Base-by-base conservation (phyloP, 78 protist genomes). In the Dictyostelium capitatum region DNA sequence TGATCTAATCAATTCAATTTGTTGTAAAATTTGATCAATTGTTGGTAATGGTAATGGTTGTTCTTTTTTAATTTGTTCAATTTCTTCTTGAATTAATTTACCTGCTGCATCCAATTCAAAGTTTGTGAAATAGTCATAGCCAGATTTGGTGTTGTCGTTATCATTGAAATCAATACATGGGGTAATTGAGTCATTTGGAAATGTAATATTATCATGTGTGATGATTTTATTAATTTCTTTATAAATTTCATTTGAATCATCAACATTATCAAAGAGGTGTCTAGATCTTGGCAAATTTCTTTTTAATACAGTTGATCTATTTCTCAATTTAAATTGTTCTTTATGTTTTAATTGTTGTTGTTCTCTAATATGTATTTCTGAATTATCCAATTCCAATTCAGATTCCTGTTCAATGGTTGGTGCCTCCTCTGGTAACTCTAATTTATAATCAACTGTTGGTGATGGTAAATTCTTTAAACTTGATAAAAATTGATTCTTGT, bases 331-430 rank as follows among this genome's bases (percentile, higher is more conserved):
- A n/a, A 70, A 67, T 47, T 93, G 96, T 53, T 83, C 83, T 64
- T 93, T 83, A 43, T 83, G 94, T 84, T 79, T 83, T 0, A 83
- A 37, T 53, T 82, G 89, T 57, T 75, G 82, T 17, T 84, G 74
- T 41, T 75, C 84, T 46, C 90, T 50, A 51, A 83, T 80, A 30
- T 78, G 83, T 3, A 6, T 20, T 28, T 91, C 95, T 6, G 95
- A 91, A 43, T 77, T 67, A 46, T 91, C 95, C 28, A 83, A 54
- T 25, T 62, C 80, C 28, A 79, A 11, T 6, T 25, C 32, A 0
- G 47, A 17, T 12, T 67, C 80, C 10, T 56, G 81, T 17, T 73
- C 83, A n/a, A 43, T 72, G 54, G 57, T 72, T 23, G 65, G 23
- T 15, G 62, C 48, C 7, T 50, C 67, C 5, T 37, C 4, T 3